Base-by-base conservation (phyloP, 768 basidiomycete genomes). In the Pholiota molesta region DNA sequence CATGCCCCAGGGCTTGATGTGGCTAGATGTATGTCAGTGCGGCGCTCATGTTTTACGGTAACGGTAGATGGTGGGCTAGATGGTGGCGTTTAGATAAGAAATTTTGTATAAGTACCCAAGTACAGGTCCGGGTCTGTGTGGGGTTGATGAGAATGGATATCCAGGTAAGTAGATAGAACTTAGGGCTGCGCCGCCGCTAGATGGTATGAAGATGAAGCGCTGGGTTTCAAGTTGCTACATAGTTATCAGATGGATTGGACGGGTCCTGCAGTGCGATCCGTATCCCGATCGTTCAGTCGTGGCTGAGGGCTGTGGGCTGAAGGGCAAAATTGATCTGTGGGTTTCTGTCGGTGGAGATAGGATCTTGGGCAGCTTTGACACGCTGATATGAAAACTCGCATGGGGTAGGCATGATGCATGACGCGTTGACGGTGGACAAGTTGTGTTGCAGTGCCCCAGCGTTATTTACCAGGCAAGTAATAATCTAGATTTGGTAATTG, bases 81-180 rank as follows among this genome's bases (percentile, higher is more conserved):
- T 49, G 47, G 47, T 49, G 47, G 47, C 21, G 47, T 49, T 49
- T 49, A 49, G 47, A 49, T 49, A 49, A 49, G 47, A 11, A 49
- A 49, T 23, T 26, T 5, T 10, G 13, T 19, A 49, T 26, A 49
- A 26, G 9, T 16, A 37, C 35, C 35, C 47, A 13, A 49, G 47
- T 13, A 49, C 23, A 49, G 47, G 21, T 49, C 14, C 47, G 23
- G 47, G n/a, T 49, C 47, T 49, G 47, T 21, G 19, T 26, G 47
- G 47, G 23, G n/a, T 23, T 13, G 9, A 26, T 49, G 47, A 23
- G 23, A 49, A 49, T 26, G 23, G 2, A 47, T 47, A 49, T 44
- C 42, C 9, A 44, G 42, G 42, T 44, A 44, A 16, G 17, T 44
- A 17, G n/a, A 42, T 31, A 11, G 16, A 7, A 16, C 1, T 49